phyloP scores from a whole-genome alignment of 805 yeast species.

The Metschnikowia colocasiae region DNA sequence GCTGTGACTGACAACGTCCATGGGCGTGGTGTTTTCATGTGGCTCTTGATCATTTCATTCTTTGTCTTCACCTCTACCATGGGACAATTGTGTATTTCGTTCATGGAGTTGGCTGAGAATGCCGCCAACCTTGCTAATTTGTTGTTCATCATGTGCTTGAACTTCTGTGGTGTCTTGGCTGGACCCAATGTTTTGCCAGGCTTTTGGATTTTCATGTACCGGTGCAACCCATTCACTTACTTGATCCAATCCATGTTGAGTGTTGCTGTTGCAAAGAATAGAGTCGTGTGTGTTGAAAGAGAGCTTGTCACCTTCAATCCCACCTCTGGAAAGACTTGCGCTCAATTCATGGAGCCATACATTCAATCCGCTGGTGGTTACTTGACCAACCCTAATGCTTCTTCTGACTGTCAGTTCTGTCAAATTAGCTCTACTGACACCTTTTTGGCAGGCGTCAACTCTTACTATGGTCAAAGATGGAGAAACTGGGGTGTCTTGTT shows the following conservation, averaged over 20 bases:
- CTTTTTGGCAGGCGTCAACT: constrained; percentile 47
- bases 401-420: constrained; percentile 63
- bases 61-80: constrained; percentile 21
- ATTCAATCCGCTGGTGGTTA: constrained; percentile 51
- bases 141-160: constrained; percentile 35
- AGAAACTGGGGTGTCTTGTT: constrained; percentile 60
- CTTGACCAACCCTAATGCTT: constrained; percentile 49
- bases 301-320: constrained; percentile 32
- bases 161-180: constrained; percentile 76
- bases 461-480: constrained; percentile 54
- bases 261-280: constrained; percentile 47
- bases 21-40: constrained; percentile 37
- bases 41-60: constrained; percentile 24
- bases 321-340: constrained; percentile 63
- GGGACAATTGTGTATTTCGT: constrained; percentile 23
- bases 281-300: constrained; percentile 43
- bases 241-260: constrained; percentile 30
- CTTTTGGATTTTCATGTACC: constrained; percentile 84
- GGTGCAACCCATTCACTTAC: constrained; percentile 69
- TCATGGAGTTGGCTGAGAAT: constrained; percentile 23
- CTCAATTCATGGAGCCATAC: constrained; percentile 46
- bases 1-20: constrained; percentile 17
- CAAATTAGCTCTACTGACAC: constrained; percentile 52
- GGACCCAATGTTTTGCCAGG: constrained; percentile 60
- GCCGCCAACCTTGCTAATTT: constrained; percentile 26